Percentiles rank a stretch among this genome's conserved stretches.
Conservation (phyloP, 1,284 basidiomycete species). For the Pyrrhoderma lamaoense region DNA sequence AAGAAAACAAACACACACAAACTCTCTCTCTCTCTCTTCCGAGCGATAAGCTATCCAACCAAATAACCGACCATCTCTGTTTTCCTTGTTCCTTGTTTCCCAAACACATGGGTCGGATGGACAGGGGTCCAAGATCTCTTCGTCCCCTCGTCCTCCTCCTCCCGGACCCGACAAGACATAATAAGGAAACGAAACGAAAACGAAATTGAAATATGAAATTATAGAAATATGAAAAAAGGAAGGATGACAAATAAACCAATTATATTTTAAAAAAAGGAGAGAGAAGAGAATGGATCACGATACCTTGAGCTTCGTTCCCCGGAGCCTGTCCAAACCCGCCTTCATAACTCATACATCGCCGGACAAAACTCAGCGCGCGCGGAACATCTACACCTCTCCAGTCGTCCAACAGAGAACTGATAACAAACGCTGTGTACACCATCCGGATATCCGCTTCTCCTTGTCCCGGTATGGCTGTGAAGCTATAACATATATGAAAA, state of each 20-base stretch:
- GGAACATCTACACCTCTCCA: constrained; percentile 68
- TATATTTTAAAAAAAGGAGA: neutral
- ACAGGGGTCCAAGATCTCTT: too few species aligned
- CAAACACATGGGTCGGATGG: too few species aligned
- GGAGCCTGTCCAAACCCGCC: constrained; percentile 86
- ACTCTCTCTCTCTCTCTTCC: too few species aligned
- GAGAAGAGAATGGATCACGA: neutral
- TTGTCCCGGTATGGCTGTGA: constrained; percentile 62
- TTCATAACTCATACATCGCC: constrained; percentile 79
- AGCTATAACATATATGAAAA: constrained; percentile 39
- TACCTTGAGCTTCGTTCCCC: constrained; percentile 80
- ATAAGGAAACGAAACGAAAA: too few species aligned
- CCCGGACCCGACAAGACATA: too few species aligned
- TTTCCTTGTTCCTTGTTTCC: too few species aligned
- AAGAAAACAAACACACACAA: too few species aligned
- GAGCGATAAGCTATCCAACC: too few species aligned
- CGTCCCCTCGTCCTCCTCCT: too few species aligned
- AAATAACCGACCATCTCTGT: too few species aligned
- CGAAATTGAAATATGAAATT: neutral
- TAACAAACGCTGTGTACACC: constrained; percentile 82
- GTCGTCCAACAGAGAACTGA: constrained; percentile 71
- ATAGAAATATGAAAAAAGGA: neutral
- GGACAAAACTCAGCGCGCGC: constrained; percentile 55
- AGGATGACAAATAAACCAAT: neutral
- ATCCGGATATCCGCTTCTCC: constrained; percentile 75